phyloP scores from a whole-genome alignment of 1,139 yeast genomes.

The Debaryomyces udenii region DNA sequence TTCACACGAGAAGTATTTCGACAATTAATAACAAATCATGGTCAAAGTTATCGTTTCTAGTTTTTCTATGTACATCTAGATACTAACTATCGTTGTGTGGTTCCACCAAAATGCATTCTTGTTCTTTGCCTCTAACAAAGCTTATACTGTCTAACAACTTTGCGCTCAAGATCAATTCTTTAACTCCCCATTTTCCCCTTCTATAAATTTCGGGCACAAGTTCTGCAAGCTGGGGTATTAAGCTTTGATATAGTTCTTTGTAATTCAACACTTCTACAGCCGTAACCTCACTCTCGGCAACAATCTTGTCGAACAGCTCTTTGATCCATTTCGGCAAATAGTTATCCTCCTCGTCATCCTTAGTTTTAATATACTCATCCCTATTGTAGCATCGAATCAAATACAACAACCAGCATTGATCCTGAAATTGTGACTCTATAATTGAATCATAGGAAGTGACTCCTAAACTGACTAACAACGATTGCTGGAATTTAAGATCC shows the following conservation, averaged over 20 bases:
- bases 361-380: slow-evolving; percentile 30
- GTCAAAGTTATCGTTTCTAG: no score
- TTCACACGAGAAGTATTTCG: no score
- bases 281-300: slow-evolving; percentile 38
- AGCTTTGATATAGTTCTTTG: slow-evolving; percentile 53
- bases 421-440: slow-evolving; percentile 49
- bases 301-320: slow-evolving; percentile 44
- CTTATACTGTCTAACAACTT: slow-evolving; percentile 59
- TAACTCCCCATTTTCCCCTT: slow-evolving; percentile 65
- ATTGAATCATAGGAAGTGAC: slow-evolving; percentile 56
- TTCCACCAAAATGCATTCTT: slow-evolving; percentile 61
- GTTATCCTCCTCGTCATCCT: slow-evolving; percentile 29
- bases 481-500: slow-evolving; percentile 57
- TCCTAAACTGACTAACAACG: slow-evolving; percentile 60
- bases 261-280: slow-evolving; percentile 58
- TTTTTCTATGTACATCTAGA: background rate
- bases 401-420: slow-evolving; percentile 65
- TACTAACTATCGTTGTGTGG: slow-evolving; percentile 11
- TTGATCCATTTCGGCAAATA: slow-evolving; percentile 58
- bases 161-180: slow-evolving; percentile 61
- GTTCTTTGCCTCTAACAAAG: slow-evolving; percentile 60
- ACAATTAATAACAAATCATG: no score
- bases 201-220: slow-evolving; percentile 65
- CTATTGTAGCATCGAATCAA: slow-evolving; percentile 61
- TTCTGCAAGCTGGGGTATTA: slow-evolving; percentile 55